Conservation (phyloP, 257 asterid species). For the Plectranthus barbatus region DNA sequence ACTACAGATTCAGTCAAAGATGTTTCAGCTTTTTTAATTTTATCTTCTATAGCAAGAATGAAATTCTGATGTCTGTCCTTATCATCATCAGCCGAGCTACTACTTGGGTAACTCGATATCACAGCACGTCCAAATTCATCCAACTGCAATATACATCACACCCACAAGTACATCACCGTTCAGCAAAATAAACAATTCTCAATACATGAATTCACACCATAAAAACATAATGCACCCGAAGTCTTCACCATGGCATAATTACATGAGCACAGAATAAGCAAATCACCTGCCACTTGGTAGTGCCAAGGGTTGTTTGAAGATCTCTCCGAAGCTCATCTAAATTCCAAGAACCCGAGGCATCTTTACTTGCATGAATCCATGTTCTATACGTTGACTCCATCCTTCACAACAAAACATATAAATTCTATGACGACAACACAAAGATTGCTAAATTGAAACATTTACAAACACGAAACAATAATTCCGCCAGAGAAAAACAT, state of each 20-base stretch:
- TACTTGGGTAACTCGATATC: constrained; percentile 43
- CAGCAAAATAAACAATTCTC: background rate
- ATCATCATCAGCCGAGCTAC: constrained; percentile 48
- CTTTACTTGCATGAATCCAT: constrained; percentile 75
- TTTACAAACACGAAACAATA: background rate
- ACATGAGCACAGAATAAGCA: background rate
- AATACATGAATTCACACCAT: background rate
- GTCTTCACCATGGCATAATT: background rate
- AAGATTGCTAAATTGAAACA: background rate
- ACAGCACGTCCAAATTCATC: constrained; percentile 93
- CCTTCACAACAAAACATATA: constrained; percentile 32
- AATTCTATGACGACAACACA: background rate
- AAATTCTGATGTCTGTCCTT: constrained; percentile 70
- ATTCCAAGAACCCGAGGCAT: constrained; percentile 51
- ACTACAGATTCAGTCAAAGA: constrained; percentile 44
- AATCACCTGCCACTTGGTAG: constrained; percentile 91
- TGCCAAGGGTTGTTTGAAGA: constrained; percentile 73
- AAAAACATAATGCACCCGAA: background rate
- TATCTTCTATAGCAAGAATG: constrained; percentile 53
- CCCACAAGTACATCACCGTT: background rate
- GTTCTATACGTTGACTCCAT: constrained; percentile 91
- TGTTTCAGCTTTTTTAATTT: constrained; percentile 51
- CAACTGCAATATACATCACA: constrained; percentile 45
- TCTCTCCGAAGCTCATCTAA: constrained; percentile 65
- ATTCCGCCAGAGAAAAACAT: background rate